These are phyloP conservation scores for Cercophora newfieldiana DNA, from an alignment of 495 filamentous ascomycete genomes.

Conservation along the genomic window DNA sequence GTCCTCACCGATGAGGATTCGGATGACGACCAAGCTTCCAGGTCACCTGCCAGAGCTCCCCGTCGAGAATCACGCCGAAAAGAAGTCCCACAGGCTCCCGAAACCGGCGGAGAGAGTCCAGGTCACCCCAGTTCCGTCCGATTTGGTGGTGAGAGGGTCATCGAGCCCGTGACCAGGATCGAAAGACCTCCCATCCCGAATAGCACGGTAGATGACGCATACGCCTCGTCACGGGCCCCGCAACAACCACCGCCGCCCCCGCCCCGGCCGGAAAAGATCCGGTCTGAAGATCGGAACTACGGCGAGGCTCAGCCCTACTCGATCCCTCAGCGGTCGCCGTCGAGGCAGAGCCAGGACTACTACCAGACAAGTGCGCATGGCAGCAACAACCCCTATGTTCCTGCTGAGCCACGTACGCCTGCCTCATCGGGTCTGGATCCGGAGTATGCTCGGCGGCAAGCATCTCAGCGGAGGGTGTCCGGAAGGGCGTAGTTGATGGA, in stretches of 20 bases:
- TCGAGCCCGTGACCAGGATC: neutral
- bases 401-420: constrained; percentile 13
- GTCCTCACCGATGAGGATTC: constrained; percentile 21
- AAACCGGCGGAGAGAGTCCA: neutral
- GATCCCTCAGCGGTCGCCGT: constrained; percentile 4
- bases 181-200: constrained; percentile 1
- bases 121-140: neutral
- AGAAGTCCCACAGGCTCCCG: neutral
- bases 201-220: constrained; percentile 7
- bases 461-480: constrained; percentile 17
- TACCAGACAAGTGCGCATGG: constrained; percentile 21
- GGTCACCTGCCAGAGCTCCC: constrained; percentile 5
- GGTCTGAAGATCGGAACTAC: constrained; percentile 15
- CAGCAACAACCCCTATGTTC: constrained; percentile 18
- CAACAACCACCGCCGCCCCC: constrained; percentile 29
- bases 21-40: constrained; percentile 19
- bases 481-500: constrained; percentile 12
- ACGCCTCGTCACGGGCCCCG: constrained; percentile 21
- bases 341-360: constrained; percentile 15
- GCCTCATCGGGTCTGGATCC: neutral
- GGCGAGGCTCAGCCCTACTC: constrained; percentile 9
- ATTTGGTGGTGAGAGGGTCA: neutral
- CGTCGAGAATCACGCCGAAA: constrained; percentile 7
- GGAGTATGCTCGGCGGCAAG: constrained; percentile 21
- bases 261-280: constrained; percentile 34